Evolutionary conservation across 345 rosid species (phyloP).

Genomic region (Eutrema yunnanense): DNA sequence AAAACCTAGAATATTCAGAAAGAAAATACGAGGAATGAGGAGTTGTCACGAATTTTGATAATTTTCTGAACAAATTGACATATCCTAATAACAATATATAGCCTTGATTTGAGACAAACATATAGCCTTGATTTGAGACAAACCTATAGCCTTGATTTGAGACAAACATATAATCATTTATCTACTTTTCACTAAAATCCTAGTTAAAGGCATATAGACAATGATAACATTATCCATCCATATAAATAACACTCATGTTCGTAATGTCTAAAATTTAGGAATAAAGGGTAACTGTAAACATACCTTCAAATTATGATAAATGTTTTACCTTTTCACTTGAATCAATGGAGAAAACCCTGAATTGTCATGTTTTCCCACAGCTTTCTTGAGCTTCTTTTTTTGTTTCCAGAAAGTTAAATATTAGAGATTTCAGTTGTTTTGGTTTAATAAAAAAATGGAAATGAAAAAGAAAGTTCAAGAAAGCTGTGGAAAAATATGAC

Average conservation of each 20-base stretch:
- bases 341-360: slow-evolving; percentile 22
- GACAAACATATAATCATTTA: not conserved
- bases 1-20: not conserved
- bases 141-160: not conserved
- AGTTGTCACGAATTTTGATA: not conserved
- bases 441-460: not conserved
- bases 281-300: not conserved
- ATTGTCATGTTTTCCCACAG: slow-evolving; percentile 33
- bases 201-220: not conserved
- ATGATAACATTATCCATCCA: not conserved
- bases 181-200: not conserved
- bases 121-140: not conserved
- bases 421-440: not conserved
- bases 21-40: not conserved
- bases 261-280: not conserved
- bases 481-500: slow-evolving; percentile 34
- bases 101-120: not conserved
- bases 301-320: slow-evolving; percentile 8
- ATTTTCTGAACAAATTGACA: not conserved
- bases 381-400: slow-evolving; percentile 27
- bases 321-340: not conserved
- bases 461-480: slow-evolving; percentile 31
- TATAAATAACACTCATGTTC: not conserved
- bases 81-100: not conserved
- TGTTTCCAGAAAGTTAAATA: not conserved